Percentiles rank a stretch among this genome's conserved stretches.
Evolutionary conservation across 225 moss, liverwort and hornwort species (phyloP).

Genomic region (Straminergon stramineum): DNA sequence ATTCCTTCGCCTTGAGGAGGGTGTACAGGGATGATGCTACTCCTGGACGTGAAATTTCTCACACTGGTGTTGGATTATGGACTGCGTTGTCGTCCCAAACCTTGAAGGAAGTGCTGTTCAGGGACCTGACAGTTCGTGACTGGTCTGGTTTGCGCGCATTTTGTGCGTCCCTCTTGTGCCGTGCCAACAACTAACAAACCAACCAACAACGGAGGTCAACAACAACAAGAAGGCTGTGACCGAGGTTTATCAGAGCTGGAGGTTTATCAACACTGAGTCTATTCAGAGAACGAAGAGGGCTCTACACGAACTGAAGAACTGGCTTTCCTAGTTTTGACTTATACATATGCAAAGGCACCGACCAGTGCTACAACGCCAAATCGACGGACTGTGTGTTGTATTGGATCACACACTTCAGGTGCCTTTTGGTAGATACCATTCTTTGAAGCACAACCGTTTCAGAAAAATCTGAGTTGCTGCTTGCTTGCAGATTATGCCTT

Average conservation of each 20-base stretch:
- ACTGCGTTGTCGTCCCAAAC: neutral
- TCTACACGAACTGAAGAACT: neutral
- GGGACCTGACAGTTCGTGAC: neutral
- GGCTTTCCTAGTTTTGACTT: constrained; percentile 1
- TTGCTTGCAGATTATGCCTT: constrained; percentile 10
- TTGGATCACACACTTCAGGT: constrained; percentile 6
- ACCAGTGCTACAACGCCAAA: constrained; percentile 6
- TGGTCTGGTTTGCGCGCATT: constrained; percentile 2
- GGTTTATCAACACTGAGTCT: neutral
- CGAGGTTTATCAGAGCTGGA: neutral
- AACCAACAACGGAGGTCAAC: neutral
- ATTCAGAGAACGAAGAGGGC: neutral
- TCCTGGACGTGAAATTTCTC: neutral
- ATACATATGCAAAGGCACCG: constrained; percentile 13
- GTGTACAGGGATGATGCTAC: neutral
- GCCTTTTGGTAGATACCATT: constrained; percentile 22
- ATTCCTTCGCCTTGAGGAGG: constrained; percentile 8
- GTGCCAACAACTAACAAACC: neutral
- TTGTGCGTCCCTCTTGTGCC: neutral
- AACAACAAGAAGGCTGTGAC: neutral
- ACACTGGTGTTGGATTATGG: neutral
- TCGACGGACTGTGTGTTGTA: neutral
- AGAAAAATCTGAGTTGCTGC: constrained; percentile 36
- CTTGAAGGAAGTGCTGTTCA: neutral
- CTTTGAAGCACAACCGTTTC: constrained; percentile 37